Percentiles rank a stretch among this genome's conserved stretches.
Evolutionary conservation across 305 asterid genomes (phyloP).

Genomic region (Fraxinus floribunda): DNA sequence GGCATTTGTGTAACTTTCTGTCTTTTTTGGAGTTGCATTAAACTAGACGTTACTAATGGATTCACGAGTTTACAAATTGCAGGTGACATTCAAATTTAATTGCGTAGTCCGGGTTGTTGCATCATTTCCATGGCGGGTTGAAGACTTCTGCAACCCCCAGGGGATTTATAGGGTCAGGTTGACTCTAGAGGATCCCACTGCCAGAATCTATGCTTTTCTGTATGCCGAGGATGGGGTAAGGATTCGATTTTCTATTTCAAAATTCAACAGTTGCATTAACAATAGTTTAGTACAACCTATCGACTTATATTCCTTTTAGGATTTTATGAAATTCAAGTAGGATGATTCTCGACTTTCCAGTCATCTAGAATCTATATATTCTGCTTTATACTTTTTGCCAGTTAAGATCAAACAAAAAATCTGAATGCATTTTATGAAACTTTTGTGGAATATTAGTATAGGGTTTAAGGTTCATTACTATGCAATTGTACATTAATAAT

Average conservation of each 20-base stretch:
- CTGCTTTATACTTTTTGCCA: not conserved
- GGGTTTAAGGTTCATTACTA: not conserved
- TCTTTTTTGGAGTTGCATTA: not conserved
- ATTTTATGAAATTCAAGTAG: not conserved
- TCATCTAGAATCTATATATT: not conserved
- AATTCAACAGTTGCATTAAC: not conserved
- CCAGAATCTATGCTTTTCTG: constrained; percentile 72
- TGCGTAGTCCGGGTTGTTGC: constrained; percentile 76
- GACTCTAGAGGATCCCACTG: constrained; percentile 89
- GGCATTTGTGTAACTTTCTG: not conserved
- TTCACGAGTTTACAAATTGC: constrained; percentile 25
- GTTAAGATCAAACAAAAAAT: not conserved
- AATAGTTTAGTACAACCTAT: not conserved
- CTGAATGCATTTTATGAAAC: not conserved
- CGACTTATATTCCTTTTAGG: not conserved
- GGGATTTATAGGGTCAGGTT: constrained; percentile 67
- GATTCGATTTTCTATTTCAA: not conserved
- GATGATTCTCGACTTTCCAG: not conserved
- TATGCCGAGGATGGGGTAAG: constrained; percentile 77
- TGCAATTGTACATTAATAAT: not conserved
- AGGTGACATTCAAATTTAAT: constrained; percentile 58
- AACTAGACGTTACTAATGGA: not conserved
- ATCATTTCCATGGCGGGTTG: constrained; percentile 52
- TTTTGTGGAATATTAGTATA: not conserved
- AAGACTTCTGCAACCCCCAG: constrained; percentile 47